phyloP scores from a whole-genome alignment of 2,329 filamentous ascomycete genomes.

The Metarhizium anisopliae region DNA sequence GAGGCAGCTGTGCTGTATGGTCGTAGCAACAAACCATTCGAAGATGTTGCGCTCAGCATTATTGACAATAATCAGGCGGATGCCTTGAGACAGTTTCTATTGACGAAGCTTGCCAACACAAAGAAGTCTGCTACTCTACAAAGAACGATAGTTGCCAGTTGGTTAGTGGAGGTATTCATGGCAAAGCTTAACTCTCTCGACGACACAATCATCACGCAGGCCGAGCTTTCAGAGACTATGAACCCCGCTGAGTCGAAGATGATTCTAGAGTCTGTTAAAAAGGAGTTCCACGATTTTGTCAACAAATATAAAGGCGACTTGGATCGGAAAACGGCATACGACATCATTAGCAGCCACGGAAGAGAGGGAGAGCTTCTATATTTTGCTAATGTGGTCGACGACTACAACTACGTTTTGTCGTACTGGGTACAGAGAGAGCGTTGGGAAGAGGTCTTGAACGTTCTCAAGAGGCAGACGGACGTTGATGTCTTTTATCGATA shows the following conservation, averaged over 20 bases:
- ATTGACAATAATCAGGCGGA: slow-evolving; percentile 88
- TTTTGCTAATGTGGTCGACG: slow-evolving; percentile 80
- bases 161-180: slow-evolving; percentile 96
- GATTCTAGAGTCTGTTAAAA: slow-evolving; percentile 60
- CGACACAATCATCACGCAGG: slow-evolving; percentile 84
- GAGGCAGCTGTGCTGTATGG: slow-evolving; percentile 89
- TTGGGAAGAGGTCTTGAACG: slow-evolving; percentile 78
- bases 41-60: slow-evolving; percentile 85
- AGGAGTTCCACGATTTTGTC: slow-evolving; percentile 84
- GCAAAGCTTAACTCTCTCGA: slow-evolving; percentile 91
- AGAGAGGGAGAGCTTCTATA: slow-evolving; percentile 86
- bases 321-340: slow-evolving; percentile 86
- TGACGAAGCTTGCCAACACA: slow-evolving; percentile 72
- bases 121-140: slow-evolving; percentile 88
- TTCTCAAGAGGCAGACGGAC: slow-evolving; percentile 88
- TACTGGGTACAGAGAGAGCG: slow-evolving; percentile 97
- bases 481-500: slow-evolving; percentile 94
- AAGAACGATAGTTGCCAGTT: slow-evolving; percentile 86
- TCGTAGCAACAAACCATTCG: slow-evolving; percentile 92
- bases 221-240: slow-evolving; percentile 65
- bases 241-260: slow-evolving; percentile 63
- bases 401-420: slow-evolving; percentile 88
- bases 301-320: slow-evolving; percentile 77
- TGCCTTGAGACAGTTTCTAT: slow-evolving; percentile 79
- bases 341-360: slow-evolving; percentile 91